Conservation (phyloP, 805 yeast genomes). For the Starmerella floris region DNA sequence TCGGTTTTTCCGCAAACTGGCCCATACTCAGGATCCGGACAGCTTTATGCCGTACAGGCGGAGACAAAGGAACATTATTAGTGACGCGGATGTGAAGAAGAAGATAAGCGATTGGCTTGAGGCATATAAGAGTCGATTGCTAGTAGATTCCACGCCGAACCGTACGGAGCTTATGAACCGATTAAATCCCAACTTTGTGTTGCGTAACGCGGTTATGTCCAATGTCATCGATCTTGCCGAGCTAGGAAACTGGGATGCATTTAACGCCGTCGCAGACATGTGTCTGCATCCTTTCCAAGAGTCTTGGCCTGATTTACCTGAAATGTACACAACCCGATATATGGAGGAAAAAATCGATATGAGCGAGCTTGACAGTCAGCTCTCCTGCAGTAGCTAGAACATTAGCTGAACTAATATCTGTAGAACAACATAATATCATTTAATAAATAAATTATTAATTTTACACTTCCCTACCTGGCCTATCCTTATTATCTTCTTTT, state of each 20-base stretch:
- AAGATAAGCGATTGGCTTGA: conserved; percentile 44
- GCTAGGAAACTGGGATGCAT: conserved; percentile 36
- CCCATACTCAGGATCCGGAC: conserved; percentile 22
- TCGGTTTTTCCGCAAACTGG: conserved; percentile 57
- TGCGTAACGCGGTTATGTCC: conserved; percentile 75
- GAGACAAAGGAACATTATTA: conserved; percentile 24
- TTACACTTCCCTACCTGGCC: not conserved
- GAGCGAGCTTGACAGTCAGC: conserved; percentile 49
- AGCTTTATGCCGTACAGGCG: conserved; percentile 28
- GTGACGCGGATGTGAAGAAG: conserved; percentile 29
- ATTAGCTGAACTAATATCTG: not conserved
- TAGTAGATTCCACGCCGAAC: conserved; percentile 31
- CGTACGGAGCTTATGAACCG: conserved; percentile 34
- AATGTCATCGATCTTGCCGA: conserved; percentile 57
- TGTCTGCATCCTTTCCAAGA: conserved; percentile 59
- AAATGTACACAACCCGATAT: conserved; percentile 46
- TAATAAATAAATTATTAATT: not conserved
- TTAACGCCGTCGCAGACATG: conserved; percentile 58
- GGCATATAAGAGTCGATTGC: conserved; percentile 35
- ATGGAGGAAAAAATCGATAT: conserved; percentile 36
- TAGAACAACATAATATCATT: no score
- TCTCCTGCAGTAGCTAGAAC: conserved; percentile 44
- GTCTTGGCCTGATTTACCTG: conserved; percentile 38
- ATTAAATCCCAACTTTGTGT: conserved; percentile 67
- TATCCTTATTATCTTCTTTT: not conserved